phyloP scores from a whole-genome alignment of 768 basidiomycete species.

The Auricularia auricula-judae region DNA sequence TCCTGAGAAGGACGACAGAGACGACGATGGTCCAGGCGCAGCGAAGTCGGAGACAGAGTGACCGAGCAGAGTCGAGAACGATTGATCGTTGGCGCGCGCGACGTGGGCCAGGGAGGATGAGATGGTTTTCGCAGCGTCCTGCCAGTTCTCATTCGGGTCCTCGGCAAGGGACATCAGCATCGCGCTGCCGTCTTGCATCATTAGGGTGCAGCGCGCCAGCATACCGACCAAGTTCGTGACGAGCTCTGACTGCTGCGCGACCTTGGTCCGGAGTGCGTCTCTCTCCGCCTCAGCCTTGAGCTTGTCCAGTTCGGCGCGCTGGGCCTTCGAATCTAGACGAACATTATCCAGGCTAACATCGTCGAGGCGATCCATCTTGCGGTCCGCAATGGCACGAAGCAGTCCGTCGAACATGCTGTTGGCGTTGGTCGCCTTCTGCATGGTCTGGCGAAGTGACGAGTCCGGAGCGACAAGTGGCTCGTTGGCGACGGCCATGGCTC shows the following conservation, averaged over 20 bases:
- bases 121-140: slow-evolving; percentile 26
- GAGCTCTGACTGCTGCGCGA: slow-evolving; percentile 53
- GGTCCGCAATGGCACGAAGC: slow-evolving; percentile 70
- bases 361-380: slow-evolving; percentile 69
- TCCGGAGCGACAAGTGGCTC: slow-evolving; percentile 52
- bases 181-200: slow-evolving; percentile 48
- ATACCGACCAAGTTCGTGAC: slow-evolving; percentile 68
- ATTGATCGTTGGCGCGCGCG: slow-evolving; percentile 57
- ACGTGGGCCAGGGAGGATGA: slow-evolving; percentile 41
- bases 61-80: slow-evolving; percentile 56
- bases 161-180: slow-evolving; percentile 30
- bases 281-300: slow-evolving; percentile 55
- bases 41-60: slow-evolving; percentile 54
- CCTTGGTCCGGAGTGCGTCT: slow-evolving; percentile 49
- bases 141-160: slow-evolving; percentile 9
- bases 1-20: slow-evolving; percentile 39
- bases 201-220: slow-evolving; percentile 66
- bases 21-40: slow-evolving; percentile 14
- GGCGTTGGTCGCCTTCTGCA: slow-evolving; percentile 64
- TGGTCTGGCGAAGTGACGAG: slow-evolving; percentile 44
- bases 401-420: slow-evolving; percentile 77
- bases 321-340: slow-evolving; percentile 54
- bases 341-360: slow-evolving; percentile 58
- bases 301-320: slow-evolving; percentile 61
- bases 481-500: slow-evolving; percentile 56